A percentile compares a stretch with the other conserved stretches of the same genome.
phyloP scores from a whole-genome alignment of 139 green algal species.

The Coccomyxa sp. region DNA sequence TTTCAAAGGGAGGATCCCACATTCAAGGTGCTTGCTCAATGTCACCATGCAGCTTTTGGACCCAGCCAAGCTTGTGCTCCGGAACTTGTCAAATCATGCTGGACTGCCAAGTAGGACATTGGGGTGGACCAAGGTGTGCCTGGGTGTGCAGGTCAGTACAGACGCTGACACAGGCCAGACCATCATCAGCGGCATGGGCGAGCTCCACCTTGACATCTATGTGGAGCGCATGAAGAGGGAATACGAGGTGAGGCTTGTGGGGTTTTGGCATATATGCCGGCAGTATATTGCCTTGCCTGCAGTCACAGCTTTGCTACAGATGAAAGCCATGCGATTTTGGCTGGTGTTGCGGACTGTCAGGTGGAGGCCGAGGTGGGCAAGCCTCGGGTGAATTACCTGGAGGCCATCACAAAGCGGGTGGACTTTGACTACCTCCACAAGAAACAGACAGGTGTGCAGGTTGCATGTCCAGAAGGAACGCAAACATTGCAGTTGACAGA shows the following conservation, averaged over 20 bases:
- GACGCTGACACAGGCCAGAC: constrained; percentile 80
- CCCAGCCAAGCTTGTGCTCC: neutral
- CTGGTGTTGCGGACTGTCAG: constrained; percentile 1
- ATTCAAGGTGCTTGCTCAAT: constrained; percentile 68
- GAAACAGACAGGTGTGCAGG: constrained; percentile 82
- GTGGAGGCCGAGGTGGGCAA: constrained; percentile 79
- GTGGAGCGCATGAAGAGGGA: constrained; percentile 96
- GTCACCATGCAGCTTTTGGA: neutral
- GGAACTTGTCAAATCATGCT: neutral
- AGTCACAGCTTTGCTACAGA: too few species aligned
- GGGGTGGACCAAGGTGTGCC: neutral
- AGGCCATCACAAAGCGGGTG: constrained; percentile 77
- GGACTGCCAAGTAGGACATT: neutral
- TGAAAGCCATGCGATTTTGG: neutral
- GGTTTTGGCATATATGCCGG: neutral
- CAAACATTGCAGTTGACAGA: neutral
- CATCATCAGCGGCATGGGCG: constrained; percentile 94
- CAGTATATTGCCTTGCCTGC: neutral
- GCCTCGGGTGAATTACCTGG: constrained; percentile 94
- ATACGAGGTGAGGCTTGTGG: constrained; percentile 74
- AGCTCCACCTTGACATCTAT: constrained; percentile 98
- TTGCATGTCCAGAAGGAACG: neutral
- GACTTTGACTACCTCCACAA: constrained; percentile 99
- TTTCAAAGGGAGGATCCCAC: constrained; percentile 98
- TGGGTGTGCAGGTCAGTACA: constrained; percentile 35